Percentiles rank a stretch among this genome's conserved stretches.
Conservation (phyloP, 2,329 filamentous ascomycete genomes). For the Lanzia echinophila region DNA sequence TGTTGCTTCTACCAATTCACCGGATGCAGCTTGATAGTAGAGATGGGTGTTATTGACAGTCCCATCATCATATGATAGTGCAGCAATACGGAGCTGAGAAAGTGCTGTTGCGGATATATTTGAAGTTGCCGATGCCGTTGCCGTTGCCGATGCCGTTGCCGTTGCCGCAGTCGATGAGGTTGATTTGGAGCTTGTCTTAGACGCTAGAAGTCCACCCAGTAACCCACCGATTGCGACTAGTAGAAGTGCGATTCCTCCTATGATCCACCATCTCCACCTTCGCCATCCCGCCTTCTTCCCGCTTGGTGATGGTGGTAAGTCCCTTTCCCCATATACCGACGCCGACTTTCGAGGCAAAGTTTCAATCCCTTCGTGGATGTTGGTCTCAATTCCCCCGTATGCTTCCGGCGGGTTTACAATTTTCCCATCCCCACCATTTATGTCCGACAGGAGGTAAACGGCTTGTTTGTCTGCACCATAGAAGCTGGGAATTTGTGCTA, state of each 20-base stretch:
- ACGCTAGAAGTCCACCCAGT: neutral
- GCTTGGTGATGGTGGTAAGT: no score
- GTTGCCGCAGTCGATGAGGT: neutral
- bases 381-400: neutral
- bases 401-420: neutral
- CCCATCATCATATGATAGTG: slow-evolving; percentile 7
- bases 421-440: neutral
- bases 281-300: neutral
- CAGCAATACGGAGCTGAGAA: slow-evolving; percentile 5
- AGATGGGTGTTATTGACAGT: slow-evolving; percentile 7
- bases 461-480: no score
- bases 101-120: neutral
- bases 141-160: neutral
- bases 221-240: neutral
- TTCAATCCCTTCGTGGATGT: neutral
- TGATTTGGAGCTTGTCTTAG: neutral
- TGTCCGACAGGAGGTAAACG: no score
- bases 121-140: neutral
- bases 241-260: neutral
- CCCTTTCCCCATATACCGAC: neutral
- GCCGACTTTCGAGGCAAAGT: neutral
- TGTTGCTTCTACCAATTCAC: slow-evolving; percentile 10
- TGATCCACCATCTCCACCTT: neutral
- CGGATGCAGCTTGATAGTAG: slow-evolving; percentile 12
- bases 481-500: no score